A percentile compares a stretch with the other conserved stretches of the same genome.
Conservation (phyloP, 306 rosid species). For the Fragaria nilgerrensis region DNA sequence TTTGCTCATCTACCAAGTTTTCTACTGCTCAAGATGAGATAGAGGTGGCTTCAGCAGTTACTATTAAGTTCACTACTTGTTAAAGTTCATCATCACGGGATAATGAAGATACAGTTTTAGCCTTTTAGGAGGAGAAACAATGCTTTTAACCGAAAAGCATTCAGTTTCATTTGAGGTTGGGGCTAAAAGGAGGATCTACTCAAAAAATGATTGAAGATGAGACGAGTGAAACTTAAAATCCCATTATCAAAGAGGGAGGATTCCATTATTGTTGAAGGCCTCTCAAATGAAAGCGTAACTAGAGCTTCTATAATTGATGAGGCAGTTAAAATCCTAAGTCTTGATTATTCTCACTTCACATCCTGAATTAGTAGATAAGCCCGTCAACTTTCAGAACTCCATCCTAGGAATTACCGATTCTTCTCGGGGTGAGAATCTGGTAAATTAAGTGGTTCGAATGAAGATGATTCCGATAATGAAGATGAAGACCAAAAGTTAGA, state of each 20-base stretch:
- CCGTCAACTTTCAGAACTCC: slow-evolving; percentile 60
- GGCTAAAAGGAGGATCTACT: slow-evolving; percentile 46
- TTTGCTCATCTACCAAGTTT: slow-evolving; percentile 28
- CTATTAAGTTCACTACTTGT: slow-evolving; percentile 33
- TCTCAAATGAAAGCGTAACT: slow-evolving; percentile 56
- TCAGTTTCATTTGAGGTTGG: slow-evolving; percentile 58
- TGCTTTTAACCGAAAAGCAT: slow-evolving; percentile 44
- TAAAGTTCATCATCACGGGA: slow-evolving; percentile 30
- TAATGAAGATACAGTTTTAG: slow-evolving; percentile 21
- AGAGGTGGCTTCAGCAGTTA: slow-evolving; percentile 32
- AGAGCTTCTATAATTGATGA: slow-evolving; percentile 64
- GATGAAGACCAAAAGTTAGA: slow-evolving; percentile 41
- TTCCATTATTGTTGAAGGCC: slow-evolving; percentile 51
- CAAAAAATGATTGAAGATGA: slow-evolving; percentile 73
- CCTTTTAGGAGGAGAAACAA: slow-evolving; percentile 39
- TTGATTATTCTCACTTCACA: slow-evolving; percentile 87
- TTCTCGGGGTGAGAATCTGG: slow-evolving; percentile 36
- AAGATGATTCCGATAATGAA: slow-evolving; percentile 41
- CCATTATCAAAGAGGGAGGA: slow-evolving; percentile 68
- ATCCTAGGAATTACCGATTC: slow-evolving; percentile 52
- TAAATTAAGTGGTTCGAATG: slow-evolving; percentile 36
- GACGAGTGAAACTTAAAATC: slow-evolving; percentile 59
- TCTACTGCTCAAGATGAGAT: slow-evolving; percentile 29
- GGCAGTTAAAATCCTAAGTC: slow-evolving; percentile 67
- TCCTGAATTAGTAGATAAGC: slow-evolving; percentile 83